phyloP scores from a whole-genome alignment of 805 yeast genomes.

The Brettanomyces bruxellensis region DNA sequence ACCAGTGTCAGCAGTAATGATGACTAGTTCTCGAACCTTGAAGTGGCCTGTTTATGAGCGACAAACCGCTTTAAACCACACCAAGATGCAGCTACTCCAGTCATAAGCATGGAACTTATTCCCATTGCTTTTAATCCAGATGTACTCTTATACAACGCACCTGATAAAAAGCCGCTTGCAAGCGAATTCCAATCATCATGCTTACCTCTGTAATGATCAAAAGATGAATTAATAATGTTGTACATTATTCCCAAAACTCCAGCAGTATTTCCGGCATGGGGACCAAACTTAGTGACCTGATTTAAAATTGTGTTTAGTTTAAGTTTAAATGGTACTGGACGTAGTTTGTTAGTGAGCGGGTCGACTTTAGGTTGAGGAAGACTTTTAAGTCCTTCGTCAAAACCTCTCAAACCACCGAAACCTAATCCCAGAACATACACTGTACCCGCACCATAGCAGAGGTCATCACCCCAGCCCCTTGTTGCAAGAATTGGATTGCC shows the following conservation, averaged over 20 bases:
- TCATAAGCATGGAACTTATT: constrained; percentile 72
- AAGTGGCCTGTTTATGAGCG: not conserved
- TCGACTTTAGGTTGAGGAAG: constrained; percentile 55
- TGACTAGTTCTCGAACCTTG: not conserved
- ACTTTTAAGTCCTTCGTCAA: constrained; percentile 74
- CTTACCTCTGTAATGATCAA: constrained; percentile 77
- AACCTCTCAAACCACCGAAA: constrained; percentile 81
- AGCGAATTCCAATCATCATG: constrained; percentile 83
- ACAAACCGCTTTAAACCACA: constrained; percentile 57
- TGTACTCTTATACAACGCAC: constrained; percentile 82
- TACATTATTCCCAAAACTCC: constrained; percentile 89
- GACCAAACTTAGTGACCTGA: constrained; percentile 92
- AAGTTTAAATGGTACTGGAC: constrained; percentile 67
- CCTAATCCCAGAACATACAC: constrained; percentile 83
- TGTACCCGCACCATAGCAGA: constrained; percentile 96
- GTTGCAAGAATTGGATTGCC: constrained; percentile 81
- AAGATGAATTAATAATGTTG: constrained; percentile 70
- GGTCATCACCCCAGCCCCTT: constrained; percentile 96
- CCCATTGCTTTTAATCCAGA: constrained; percentile 85
- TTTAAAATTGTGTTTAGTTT: constrained; percentile 84
- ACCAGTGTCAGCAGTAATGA: too few relatives aligned
- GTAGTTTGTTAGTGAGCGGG: constrained; percentile 41
- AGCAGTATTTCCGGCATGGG: constrained; percentile 88
- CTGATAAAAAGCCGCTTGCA: constrained; percentile 84
- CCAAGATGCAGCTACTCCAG: constrained; percentile 92